Evolutionary conservation across 257 asterid genomes (phyloP), one percentile per base, ranked within the genome.

Genomic region (Penstemon eatonii): DNA sequence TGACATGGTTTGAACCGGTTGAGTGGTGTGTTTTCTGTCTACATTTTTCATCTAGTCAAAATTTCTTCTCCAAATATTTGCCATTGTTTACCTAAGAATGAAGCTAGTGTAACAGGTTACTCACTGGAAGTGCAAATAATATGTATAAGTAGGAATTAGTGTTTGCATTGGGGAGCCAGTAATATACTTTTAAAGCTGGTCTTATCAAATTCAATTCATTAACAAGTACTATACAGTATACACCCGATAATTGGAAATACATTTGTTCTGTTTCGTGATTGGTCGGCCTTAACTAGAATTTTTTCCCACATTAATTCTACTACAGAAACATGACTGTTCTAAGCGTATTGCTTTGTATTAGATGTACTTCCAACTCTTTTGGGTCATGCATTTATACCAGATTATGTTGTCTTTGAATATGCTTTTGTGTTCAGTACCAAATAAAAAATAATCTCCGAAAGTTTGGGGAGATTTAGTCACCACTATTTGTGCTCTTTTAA

Each of bases 1-100:
- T 19, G 87, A 86, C 66, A 84, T 90, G 89, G 97, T 85, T 56
- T 87, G 83, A 73, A 59, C 50, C 44, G 71, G 69, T 37, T 64
- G 13, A 57, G 9, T 11, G 39, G 38, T 55, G 11, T 55, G 60
- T 8, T 25, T 25, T 25, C 33, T 25, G 33, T 25, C 33, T 25
- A 25, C 9, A 19, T 3, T 18, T 19, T 19, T 12, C 33, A 19
- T n/a, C 18, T 53, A 5, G 58, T 33, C 18, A n/a, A 4, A n/a
- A 1, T n/a, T 53, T 53, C 3, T 53, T 46, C 11, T 46, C 11
- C 11, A 46, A 7, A 6, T 46, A 8, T 52, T 39, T 33, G 4
- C 44, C 65, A 42, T 56, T 56, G 73, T 66, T 54, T 54, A 40
- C 36, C 18, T 52, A 0, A 13, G 61, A 60, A 66, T 33, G n/a